Conservation (phyloP, 2,329 filamentous ascomycete genomes). For the Nemania sp. region DNA sequence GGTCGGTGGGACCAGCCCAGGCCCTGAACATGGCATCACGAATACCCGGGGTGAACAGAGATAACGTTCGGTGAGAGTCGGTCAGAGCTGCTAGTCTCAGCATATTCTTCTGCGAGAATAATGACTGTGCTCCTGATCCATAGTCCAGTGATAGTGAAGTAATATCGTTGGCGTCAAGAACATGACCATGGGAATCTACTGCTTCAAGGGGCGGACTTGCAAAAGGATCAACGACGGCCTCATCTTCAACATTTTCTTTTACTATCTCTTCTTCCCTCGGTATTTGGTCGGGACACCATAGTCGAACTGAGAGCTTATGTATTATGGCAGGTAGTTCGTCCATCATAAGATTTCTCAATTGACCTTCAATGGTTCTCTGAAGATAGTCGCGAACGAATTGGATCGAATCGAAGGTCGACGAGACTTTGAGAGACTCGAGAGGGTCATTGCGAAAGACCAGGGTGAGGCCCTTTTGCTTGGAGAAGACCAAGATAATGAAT, state of each 20-base stretch:
- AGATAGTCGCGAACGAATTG: slow-evolving; percentile 97
- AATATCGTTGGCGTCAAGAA: slow-evolving; percentile 74
- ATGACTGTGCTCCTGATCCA: slow-evolving; percentile 78
- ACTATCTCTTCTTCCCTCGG: slow-evolving; percentile 65
- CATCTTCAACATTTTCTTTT: slow-evolving; percentile 54
- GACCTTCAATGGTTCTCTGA: slow-evolving; percentile 92
- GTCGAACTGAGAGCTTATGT: slow-evolving; percentile 82
- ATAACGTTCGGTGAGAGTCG: slow-evolving; percentile 87
- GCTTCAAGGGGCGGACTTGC: slow-evolving; percentile 80
- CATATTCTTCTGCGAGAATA: slow-evolving; percentile 95
- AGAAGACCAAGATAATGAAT: slow-evolving; percentile 97
- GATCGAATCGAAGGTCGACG: slow-evolving; percentile 98
- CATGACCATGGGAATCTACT: slow-evolving; percentile 78
- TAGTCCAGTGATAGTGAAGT: slow-evolving; percentile 79
- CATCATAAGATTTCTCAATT: slow-evolving; percentile 93
- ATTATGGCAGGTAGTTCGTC: slow-evolving; percentile 97
- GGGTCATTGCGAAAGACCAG: slow-evolving; percentile 98
- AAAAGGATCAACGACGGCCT: slow-evolving; percentile 76
- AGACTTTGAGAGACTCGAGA: slow-evolving; percentile 96
- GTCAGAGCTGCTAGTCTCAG: slow-evolving; percentile 80
- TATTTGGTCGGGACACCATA: slow-evolving; percentile 88
- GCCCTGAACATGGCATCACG: slow-evolving; percentile 88
- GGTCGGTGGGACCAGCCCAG: slow-evolving; percentile 81
- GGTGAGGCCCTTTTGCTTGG: slow-evolving; percentile 93
- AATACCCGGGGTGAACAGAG: slow-evolving; percentile 89